These are phyloP conservation scores for Seminavis robusta DNA, from an alignment of 108 stramenopile species.

Conservation along the genomic window DNA sequence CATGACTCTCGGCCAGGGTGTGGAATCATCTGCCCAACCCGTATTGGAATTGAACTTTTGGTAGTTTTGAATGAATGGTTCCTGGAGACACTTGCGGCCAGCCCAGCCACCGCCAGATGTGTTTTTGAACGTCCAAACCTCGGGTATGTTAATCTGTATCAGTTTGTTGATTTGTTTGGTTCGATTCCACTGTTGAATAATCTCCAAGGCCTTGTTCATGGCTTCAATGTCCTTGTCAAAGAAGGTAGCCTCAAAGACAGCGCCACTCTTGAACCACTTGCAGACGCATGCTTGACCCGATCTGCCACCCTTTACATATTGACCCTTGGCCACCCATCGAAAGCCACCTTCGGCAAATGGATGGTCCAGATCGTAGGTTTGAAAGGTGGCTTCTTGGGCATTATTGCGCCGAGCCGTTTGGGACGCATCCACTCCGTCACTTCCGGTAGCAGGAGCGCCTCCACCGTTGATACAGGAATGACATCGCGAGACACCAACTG, in stretches of 20 bases:
- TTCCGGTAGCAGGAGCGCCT: neutral
- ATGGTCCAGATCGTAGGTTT: slow-evolving; percentile 10
- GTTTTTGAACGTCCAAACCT: slow-evolving; percentile 28
- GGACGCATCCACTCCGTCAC: slow-evolving; percentile 1
- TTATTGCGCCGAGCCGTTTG: slow-evolving; percentile 33
- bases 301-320: slow-evolving; percentile 22
- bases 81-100: slow-evolving; percentile 33
- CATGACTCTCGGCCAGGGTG: slow-evolving; percentile 39
- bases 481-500: slow-evolving; percentile 14
- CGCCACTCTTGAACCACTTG: slow-evolving; percentile 45
- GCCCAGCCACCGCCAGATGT: slow-evolving; percentile 1
- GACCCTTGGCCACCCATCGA: slow-evolving; percentile 35
- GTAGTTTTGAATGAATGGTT: slow-evolving; percentile 30
- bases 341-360: slow-evolving; percentile 36
- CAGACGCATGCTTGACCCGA: slow-evolving; percentile 31
- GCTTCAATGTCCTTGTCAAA: slow-evolving; percentile 31
- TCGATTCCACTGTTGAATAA: slow-evolving; percentile 38
- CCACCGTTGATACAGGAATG: slow-evolving; percentile 4
- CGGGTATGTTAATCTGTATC: slow-evolving; percentile 32
- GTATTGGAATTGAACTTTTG: slow-evolving; percentile 60
- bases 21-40: slow-evolving; percentile 33
- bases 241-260: slow-evolving; percentile 23
- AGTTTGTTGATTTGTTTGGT: slow-evolving; percentile 20
- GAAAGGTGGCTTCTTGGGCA: slow-evolving; percentile 17
- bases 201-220: slow-evolving; percentile 14